A percentile compares a stretch with the other conserved stretches of the same genome.
Conservation (phyloP, 2,329 filamentous ascomycete species). For the Trichoderma aggressivum region DNA sequence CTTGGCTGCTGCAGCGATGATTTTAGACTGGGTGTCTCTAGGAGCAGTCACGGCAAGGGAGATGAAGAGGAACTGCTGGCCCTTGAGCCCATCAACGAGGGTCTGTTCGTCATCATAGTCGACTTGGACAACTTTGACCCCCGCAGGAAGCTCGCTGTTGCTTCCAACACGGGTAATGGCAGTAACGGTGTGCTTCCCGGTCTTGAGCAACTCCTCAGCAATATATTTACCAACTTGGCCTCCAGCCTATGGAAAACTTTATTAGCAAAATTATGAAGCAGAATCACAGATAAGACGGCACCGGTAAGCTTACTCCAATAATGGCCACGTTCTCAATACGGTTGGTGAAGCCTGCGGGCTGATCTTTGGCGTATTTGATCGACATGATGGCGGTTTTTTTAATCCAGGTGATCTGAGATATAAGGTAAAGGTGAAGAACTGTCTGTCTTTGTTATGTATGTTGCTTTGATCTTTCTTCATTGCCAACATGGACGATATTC, state of each 20-base stretch:
- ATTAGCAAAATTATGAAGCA: neutral
- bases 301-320: conserved; percentile 41
- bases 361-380: conserved; percentile 33
- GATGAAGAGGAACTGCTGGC: conserved; percentile 54
- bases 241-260: neutral
- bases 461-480: neutral
- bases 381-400: conserved; percentile 22
- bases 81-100: conserved; percentile 47
- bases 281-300: neutral
- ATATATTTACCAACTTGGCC: conserved; percentile 43
- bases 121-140: conserved; percentile 40
- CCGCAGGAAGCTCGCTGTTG: conserved; percentile 39
- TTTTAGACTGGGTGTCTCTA: conserved; percentile 40
- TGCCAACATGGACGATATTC: neutral
- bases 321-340: conserved; percentile 44
- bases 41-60: conserved; percentile 42
- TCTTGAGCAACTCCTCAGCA: conserved; percentile 41
- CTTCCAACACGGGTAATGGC: conserved; percentile 49
- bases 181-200: conserved; percentile 50
- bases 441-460: neutral
- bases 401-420: neutral
- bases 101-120: conserved; percentile 43
- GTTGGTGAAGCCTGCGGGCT: conserved; percentile 39
- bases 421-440: neutral
- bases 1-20: conserved; percentile 48